Evolutionary conservation across 208 protist species (phyloP), one percentile per base, ranked within the genome.

Genomic region (Wallacemonas collosoma): DNA sequence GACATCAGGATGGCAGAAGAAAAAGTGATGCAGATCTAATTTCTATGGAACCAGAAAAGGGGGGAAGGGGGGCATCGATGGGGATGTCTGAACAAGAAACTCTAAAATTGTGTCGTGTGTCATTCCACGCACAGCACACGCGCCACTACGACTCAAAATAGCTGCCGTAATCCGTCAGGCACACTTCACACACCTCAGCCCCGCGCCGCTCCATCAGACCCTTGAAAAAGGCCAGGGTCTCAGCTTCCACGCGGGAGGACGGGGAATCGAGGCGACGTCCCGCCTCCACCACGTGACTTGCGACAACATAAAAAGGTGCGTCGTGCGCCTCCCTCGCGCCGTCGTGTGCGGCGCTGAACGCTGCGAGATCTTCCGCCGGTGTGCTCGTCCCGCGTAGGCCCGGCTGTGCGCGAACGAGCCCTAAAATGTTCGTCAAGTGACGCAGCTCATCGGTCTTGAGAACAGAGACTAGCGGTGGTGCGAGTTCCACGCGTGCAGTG

Each of bases 181-280:
- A 93, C 15, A 71, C 38, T 36, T 79, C 77, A n/a, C 57, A 56
- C 38, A 96, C 83, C 51, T 79, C 88, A 6, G 71, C 79, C 0
- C 85, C 87, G 40, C 88, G 83, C 14, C 43, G 68, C 11, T 61
- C 61, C 71, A 96, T 94, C 1, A 96, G 39, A 2, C 88, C 78
- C 36, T 82, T 78, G 75, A 96, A 86, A 76, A 90, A 96, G 14
- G 61, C 65, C 67, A 77, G 73, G 74, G 93, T 88, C 47, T 93
- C 87, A 12, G 67, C 71, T 79, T 96, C 88, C 64, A 89, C 91
- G 48, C 89, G 85, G 3, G 80, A 78, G 9, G 89, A 86, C 12
- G 91, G 88, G 14, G 85, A 82, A 70, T 93, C 91, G 45, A 93
- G 82, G 6, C 90, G 83, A 7, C 88, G 79, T 1, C 86, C 90